A percentile compares a stretch with the other conserved stretches of the same genome.
Evolutionary conservation across 768 basidiomycete species (phyloP).

Genomic region (Pulveroboletus sp.): DNA sequence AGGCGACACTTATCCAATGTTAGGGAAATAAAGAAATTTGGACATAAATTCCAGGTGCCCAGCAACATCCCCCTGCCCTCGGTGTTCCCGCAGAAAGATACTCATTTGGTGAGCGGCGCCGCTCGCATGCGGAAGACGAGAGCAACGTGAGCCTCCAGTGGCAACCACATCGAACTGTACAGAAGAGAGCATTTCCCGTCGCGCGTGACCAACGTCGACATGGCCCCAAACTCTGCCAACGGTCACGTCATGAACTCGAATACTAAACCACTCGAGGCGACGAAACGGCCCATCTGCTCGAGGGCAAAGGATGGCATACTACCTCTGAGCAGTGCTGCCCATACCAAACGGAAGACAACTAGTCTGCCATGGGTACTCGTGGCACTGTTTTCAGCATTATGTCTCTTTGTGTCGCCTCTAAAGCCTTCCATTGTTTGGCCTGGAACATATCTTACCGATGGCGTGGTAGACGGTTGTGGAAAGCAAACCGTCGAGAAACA

Average conservation of each 20-base stretch:
- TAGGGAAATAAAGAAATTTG: too few species aligned
- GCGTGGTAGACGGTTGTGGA: not conserved
- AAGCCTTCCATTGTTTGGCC: slow-evolving; percentile 1
- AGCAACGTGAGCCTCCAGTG: too few species aligned
- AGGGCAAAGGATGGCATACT: not conserved
- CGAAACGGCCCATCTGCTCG: not conserved
- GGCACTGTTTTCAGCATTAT: slow-evolving; percentile 14
- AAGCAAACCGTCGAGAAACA: not conserved
- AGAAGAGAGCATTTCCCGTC: not conserved
- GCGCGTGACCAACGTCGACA: not conserved
- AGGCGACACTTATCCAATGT: too few species aligned
- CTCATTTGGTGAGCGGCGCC: not conserved
- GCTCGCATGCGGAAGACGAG: not conserved
- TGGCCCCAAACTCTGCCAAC: too few species aligned
- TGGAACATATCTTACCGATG: not conserved
- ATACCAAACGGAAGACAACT: slow-evolving; percentile 3
- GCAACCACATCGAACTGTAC: not conserved
- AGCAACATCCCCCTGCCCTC: too few species aligned
- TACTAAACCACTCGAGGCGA: not conserved
- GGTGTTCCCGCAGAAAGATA: not conserved
- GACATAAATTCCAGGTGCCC: too few species aligned
- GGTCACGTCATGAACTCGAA: too few species aligned
- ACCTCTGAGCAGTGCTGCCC: not conserved
- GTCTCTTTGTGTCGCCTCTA: slow-evolving; percentile 13
- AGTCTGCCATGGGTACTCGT: slow-evolving; percentile 13